Conservation (phyloP, 192 early-diverging fungal species). For the Backusella psychrophila region DNA sequence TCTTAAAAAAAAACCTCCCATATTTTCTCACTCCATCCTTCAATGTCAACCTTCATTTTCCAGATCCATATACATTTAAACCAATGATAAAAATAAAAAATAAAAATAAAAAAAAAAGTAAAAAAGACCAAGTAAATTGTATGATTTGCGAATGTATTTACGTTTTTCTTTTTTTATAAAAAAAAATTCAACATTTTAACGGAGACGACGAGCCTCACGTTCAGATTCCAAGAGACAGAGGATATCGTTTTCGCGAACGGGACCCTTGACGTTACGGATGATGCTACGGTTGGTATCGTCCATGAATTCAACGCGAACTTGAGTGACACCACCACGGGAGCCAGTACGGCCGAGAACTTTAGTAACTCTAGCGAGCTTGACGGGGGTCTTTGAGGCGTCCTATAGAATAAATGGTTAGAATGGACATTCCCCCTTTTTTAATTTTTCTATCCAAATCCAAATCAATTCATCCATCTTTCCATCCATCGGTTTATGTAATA, state of each 20-base stretch:
- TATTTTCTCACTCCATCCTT: neutral
- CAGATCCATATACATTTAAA: too few species aligned
- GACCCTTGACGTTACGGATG: constrained; percentile 99
- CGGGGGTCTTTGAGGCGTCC: constrained; percentile 46
- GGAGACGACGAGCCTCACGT: constrained; percentile 97
- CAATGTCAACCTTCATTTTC: neutral
- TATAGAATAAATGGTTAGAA: neutral
- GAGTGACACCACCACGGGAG: constrained; percentile 99
- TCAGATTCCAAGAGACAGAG: constrained; percentile 97
- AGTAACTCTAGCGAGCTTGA: constrained; percentile 92
- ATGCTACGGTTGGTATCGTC: constrained; percentile 93
- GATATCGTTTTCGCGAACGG: constrained; percentile 95
- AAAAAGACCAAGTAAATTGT: neutral
- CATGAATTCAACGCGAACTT: constrained; percentile 98
- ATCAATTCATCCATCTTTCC: neutral
- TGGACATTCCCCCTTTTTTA: neutral
- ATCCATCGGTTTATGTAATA: neutral
- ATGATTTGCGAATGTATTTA: neutral
- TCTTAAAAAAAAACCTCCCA: too few species aligned
- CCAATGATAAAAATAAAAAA: neutral
- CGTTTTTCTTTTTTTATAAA: neutral
- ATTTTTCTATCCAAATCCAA: neutral
- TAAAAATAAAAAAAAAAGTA: neutral
- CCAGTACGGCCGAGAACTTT: constrained; percentile 99
- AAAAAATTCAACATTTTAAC: constrained; percentile 56